A percentile compares a stretch with the other conserved stretches of the same genome.
Evolutionary conservation across 108 stramenopile genomes (phyloP).

Genomic region (Pseudonitzschia multiseries): DNA sequence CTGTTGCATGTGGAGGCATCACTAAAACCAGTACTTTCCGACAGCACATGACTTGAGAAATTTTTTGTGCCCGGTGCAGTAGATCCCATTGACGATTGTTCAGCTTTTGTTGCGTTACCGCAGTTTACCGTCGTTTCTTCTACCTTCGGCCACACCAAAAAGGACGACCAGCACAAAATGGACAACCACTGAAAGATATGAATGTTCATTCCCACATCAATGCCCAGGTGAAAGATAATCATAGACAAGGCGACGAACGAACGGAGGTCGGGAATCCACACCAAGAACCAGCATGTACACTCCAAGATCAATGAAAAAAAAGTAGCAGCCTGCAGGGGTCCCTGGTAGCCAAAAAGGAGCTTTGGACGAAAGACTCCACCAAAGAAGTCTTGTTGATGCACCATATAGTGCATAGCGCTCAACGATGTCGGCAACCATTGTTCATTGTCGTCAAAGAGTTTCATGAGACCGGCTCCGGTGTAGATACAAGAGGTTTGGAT

Average conservation of each 20-base stretch:
- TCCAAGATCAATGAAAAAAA: neutral
- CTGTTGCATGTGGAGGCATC: too few relatives aligned
- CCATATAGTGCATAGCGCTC: neutral
- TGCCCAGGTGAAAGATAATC: neutral
- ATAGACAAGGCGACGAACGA: neutral
- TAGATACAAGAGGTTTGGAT: neutral
- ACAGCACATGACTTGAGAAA: too few relatives aligned
- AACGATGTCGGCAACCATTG: neutral
- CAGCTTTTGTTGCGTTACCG: too few relatives aligned
- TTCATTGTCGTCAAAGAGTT: neutral
- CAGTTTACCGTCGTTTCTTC: neutral
- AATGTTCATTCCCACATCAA: neutral
- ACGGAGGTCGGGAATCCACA: neutral
- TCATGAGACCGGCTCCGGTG: neutral
- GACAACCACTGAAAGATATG: neutral
- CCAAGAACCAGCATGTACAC: neutral
- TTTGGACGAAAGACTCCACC: neutral
- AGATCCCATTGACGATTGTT: too few relatives aligned
- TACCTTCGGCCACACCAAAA: neutral
- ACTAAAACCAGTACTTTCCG: too few relatives aligned
- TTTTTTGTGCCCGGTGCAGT: too few relatives aligned
- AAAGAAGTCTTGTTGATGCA: neutral
- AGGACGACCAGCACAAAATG: neutral
- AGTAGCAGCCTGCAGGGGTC: neutral
- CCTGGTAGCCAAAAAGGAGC: neutral